These are phyloP conservation scores for Sporothrix dimorphospora DNA, from an alignment of 2,329 filamentous ascomycete species.

Conservation along the genomic window DNA sequence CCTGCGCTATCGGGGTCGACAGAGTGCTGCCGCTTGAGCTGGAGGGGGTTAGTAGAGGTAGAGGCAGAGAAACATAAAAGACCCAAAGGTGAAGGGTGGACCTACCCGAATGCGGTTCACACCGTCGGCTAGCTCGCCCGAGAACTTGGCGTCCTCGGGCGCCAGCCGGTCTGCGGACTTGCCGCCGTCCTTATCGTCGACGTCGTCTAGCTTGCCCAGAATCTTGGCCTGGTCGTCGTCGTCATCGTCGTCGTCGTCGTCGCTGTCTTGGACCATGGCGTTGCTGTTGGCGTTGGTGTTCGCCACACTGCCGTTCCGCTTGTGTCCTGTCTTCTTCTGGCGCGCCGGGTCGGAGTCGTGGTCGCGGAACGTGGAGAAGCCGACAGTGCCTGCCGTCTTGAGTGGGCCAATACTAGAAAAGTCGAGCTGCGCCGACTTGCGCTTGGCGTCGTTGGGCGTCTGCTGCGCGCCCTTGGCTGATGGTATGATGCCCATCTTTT, in stretches of 20 bases:
- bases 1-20: conserved; percentile 63
- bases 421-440: conserved; percentile 81
- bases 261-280: conserved; percentile 71
- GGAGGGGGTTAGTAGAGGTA: conserved; percentile 26
- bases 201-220: conserved; percentile 66
- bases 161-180: conserved; percentile 61
- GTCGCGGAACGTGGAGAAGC: conserved; percentile 87
- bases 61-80: neutral
- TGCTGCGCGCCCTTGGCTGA: conserved; percentile 67
- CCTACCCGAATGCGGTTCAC: conserved; percentile 80
- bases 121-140: conserved; percentile 77
- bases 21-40: conserved; percentile 83
- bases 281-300: conserved; percentile 49
- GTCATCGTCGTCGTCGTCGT: conserved; percentile 75
- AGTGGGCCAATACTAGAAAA: conserved; percentile 83
- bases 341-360: conserved; percentile 57
- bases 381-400: conserved; percentile 83
- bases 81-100: too few species aligned
- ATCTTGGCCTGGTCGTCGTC: conserved; percentile 52
- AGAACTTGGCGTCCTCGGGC: conserved; percentile 71
- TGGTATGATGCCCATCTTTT: conserved; percentile 90
- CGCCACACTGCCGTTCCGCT: conserved; percentile 52
- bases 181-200: conserved; percentile 58
- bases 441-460: conserved; percentile 66
- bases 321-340: conserved; percentile 64